A percentile compares a stretch with the other conserved stretches of the same genome.
Conservation (phyloP, 2,329 filamentous ascomycete species). For the Sarocladium strictum region DNA sequence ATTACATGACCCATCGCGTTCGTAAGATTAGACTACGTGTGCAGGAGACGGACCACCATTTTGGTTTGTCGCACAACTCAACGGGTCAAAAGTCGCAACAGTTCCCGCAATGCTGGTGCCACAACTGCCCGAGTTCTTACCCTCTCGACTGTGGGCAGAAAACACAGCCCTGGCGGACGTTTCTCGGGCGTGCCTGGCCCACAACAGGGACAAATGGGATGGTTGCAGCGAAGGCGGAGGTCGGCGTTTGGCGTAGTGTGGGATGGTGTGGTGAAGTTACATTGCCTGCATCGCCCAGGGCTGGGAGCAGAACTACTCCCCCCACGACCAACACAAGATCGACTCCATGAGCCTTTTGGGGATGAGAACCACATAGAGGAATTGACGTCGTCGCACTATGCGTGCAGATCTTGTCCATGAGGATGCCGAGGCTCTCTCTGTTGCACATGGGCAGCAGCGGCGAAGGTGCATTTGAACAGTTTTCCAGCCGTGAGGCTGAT, state of each 20-base stretch:
- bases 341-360: too few relatives aligned
- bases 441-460: too few relatives aligned
- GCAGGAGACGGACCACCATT: background rate
- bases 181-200: constrained; percentile 6
- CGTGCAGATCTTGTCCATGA: too few relatives aligned
- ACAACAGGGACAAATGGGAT: background rate
- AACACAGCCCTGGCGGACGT: constrained; percentile 5
- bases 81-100: too few relatives aligned
- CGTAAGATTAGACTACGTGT: too few relatives aligned
- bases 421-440: too few relatives aligned
- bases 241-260: background rate
- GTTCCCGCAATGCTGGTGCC: constrained; percentile 1
- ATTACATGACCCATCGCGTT: background rate
- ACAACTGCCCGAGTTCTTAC: background rate
- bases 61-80: background rate
- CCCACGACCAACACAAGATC: too few relatives aligned
- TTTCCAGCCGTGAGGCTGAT: too few relatives aligned
- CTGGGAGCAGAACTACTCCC: too few relatives aligned
- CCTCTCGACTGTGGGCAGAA: background rate
- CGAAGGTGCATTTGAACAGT: too few relatives aligned
- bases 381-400: too few relatives aligned
- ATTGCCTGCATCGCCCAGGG: background rate
- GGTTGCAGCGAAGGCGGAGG: background rate
- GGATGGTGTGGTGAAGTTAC: background rate
- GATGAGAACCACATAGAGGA: too few relatives aligned